These are phyloP conservation scores for Avena insularis DNA, from an alignment of 176 grass and related monocot species.

Conservation along the genomic window DNA sequence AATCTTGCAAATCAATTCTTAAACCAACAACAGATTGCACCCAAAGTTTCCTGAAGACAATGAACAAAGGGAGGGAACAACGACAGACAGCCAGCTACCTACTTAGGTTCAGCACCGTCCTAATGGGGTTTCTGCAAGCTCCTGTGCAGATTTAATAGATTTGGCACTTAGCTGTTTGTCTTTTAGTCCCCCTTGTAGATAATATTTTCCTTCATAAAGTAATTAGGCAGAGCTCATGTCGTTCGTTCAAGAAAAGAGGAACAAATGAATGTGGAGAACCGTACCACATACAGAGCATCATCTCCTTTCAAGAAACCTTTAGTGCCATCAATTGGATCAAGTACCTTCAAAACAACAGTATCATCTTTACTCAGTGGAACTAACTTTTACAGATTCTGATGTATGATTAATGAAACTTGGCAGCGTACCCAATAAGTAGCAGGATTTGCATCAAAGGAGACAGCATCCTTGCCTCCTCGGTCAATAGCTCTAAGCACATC, in stretches of 20 bases:
- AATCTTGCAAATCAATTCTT: not conserved
- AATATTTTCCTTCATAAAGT: not conserved
- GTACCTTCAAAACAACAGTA: conserved; percentile 63
- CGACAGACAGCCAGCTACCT: not conserved
- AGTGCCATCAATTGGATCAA: conserved; percentile 99
- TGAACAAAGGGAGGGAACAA: conserved; percentile 5
- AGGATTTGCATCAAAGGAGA: conserved; percentile 76
- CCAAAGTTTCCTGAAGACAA: not conserved
- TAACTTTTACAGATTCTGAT: conserved; percentile 31
- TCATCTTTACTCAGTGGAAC: conserved; percentile 1
- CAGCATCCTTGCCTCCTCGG: conserved; percentile 83
- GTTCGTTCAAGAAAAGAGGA: conserved; percentile 6
- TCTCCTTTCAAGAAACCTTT: conserved; percentile 83
- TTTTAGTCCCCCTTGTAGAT: conserved; percentile 2
- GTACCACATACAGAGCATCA: conserved; percentile 95
- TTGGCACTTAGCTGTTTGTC: conserved; percentile 7
- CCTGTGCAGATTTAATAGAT: conserved; percentile 15
- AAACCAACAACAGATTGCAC: not conserved
- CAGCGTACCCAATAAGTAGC: conserved; percentile 82
- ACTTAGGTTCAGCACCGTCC: not conserved
- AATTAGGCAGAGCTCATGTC: not conserved
- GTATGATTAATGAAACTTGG: not conserved
- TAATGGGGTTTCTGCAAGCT: conserved; percentile 1
- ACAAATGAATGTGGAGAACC: conserved; percentile 15
- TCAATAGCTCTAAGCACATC: conserved; percentile 90